Conservation (phyloP, 208 protist genomes). For the Vickermania spadyakhi region DNA sequence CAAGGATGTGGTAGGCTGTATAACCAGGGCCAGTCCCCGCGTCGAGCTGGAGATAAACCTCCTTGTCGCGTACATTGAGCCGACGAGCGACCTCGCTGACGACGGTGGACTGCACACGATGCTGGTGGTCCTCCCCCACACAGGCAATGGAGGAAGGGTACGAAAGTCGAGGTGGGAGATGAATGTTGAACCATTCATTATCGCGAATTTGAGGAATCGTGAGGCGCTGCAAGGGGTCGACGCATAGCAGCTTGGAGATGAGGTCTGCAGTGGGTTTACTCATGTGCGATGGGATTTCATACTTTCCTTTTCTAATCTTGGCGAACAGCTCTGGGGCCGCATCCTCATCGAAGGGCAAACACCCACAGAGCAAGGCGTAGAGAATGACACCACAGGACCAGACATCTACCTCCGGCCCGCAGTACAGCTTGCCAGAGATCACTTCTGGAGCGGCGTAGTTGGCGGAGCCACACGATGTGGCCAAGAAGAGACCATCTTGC, state of each 20-base stretch:
- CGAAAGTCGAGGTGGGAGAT: constrained; percentile 72
- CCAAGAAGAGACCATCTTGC: constrained; percentile 83
- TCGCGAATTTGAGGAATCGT: constrained; percentile 88
- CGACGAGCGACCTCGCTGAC: constrained; percentile 50
- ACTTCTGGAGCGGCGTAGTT: constrained; percentile 94
- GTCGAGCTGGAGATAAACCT: constrained; percentile 61
- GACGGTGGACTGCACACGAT: constrained; percentile 48
- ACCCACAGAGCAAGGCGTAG: constrained; percentile 89
- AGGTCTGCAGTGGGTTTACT: constrained; percentile 47
- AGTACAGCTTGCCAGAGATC: constrained; percentile 89
- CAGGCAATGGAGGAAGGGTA: constrained; percentile 67
- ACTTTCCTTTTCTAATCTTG: constrained; percentile 89
- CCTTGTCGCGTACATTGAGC: constrained; percentile 45
- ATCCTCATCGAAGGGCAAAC: constrained; percentile 91
- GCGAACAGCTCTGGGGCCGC: constrained; percentile 85
- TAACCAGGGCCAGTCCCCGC: constrained; percentile 39
- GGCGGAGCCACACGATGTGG: constrained; percentile 90
- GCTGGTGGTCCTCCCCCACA: constrained; percentile 33
- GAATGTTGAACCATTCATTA: constrained; percentile 80
- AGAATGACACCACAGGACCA: constrained; percentile 95
- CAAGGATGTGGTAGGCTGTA: constrained; percentile 82
- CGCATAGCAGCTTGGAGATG: constrained; percentile 82
- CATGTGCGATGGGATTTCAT: constrained; percentile 61
- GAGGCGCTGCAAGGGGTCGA: constrained; percentile 83
- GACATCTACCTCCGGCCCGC: constrained; percentile 89